Conservation (phyloP, 2,329 filamentous ascomycete species). For the Stemphylium beticola region DNA sequence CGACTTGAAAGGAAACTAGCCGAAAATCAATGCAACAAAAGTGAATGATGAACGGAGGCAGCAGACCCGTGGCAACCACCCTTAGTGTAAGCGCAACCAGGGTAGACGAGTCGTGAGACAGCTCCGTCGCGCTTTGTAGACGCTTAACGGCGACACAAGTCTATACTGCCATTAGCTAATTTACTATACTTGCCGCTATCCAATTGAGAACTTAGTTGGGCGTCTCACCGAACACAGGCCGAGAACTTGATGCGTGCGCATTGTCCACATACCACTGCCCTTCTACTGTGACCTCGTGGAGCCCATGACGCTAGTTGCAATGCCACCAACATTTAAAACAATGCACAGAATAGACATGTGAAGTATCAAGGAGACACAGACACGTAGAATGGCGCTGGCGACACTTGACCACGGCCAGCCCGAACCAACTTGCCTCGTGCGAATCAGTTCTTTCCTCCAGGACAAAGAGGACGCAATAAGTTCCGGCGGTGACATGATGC, state of each 20-base stretch:
- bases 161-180: neutral
- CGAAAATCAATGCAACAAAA: neutral
- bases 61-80: neutral
- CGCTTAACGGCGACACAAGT: conserved; percentile 1
- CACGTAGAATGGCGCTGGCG: neutral
- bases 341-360: conserved; percentile 6
- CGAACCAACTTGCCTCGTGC: neutral
- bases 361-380: conserved; percentile 1
- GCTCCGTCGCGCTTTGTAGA: neutral
- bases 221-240: conserved; percentile 9
- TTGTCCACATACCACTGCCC: neutral
- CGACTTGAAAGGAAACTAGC: neutral
- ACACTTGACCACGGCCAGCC: neutral
- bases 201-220: conserved; percentile 5
- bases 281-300: conserved; percentile 8
- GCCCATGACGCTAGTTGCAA: conserved; percentile 5
- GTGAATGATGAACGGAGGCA: conserved; percentile 2
- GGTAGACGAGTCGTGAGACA: conserved; percentile 1
- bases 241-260: conserved; percentile 7
- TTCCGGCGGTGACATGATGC: neutral
- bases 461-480: neutral
- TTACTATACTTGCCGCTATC: conserved; percentile 1
- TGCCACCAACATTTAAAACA: neutral
- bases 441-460: neutral
- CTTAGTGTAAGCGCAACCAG: neutral